Base-by-base conservation (phyloP, 2,329 filamentous ascomycete species). In the Curvularia verruculosa region DNA sequence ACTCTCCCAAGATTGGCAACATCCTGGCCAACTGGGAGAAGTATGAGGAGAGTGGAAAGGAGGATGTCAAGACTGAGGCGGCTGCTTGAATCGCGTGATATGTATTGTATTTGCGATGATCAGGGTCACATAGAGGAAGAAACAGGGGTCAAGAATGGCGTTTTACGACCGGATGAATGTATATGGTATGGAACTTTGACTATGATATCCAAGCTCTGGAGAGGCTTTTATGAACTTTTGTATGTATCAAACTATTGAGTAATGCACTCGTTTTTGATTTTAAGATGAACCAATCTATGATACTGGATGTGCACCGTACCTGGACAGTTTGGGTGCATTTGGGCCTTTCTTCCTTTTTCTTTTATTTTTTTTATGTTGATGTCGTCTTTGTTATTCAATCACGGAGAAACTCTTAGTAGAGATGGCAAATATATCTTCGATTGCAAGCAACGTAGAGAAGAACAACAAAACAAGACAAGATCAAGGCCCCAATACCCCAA, bases 1-100 rank as follows among this genome's bases (percentile, higher is more conserved):
- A 96, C 81, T 85, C 83, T 19, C 86, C 86, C 43, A 82, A 89
- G 78, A 92, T 93, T 73, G 89, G 87, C 41, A 85, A 89, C 56
- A 89, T 93, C 61, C 77, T 97, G 76, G 91, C 92, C 66, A 96
- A 97, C 82, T 83, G 81, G 81, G 81, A 82, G 54, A 82, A 80
- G 73, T 83, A 83, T 61, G 79, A 81, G 70, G 76, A 76, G 58
- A 75, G 75, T 54, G 70, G 51, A 24, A 66, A 57, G 63, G 72
- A 77, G 40, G 66, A 67, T 54, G 45, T 59, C 9, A 68, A 69
- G 50, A 60, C 54, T 7, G 64, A 69, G 49, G 65, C 55, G 10
- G 62, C 63, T 40, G 67, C 69, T 18, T 67, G 61, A 37, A 43
- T 48, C 19, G n/a, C n/a, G 10, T 37, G 23, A 23, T 15, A 37